A percentile compares a stretch with the other conserved stretches of the same genome.
Evolutionary conservation across 306 rosid species (phyloP).

Genomic region (Malus orientalis): DNA sequence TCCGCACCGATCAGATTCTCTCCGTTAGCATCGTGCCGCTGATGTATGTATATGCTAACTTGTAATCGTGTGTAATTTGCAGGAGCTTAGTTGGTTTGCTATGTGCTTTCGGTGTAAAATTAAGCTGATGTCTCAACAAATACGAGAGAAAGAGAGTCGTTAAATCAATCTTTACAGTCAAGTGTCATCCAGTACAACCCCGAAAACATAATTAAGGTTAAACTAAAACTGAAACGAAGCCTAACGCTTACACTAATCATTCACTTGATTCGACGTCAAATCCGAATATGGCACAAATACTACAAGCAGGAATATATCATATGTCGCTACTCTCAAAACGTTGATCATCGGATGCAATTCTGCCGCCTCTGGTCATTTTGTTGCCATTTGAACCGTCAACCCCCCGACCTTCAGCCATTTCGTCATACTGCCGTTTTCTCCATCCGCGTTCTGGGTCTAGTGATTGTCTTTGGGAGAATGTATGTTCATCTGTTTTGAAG

Average conservation of each 20-base stretch:
- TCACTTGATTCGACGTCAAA: conserved; percentile 1
- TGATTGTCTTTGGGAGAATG: conserved; percentile 38
- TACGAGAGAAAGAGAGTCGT: neutral
- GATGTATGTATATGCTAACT: conserved; percentile 20
- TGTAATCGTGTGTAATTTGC: conserved; percentile 17
- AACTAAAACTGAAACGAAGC: conserved; percentile 8
- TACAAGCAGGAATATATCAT: conserved; percentile 7
- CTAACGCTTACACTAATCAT: conserved; percentile 18
- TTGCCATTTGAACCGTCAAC: conserved; percentile 19
- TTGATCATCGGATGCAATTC: conserved; percentile 11
- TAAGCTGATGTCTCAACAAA: neutral
- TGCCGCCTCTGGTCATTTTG: conserved; percentile 18
- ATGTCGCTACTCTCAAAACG: conserved; percentile 10
- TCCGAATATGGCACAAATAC: conserved; percentile 17
- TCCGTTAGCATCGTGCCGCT: neutral
- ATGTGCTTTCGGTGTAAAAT: conserved; percentile 11
- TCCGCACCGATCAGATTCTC: neutral
- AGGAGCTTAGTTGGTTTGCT: conserved; percentile 24
- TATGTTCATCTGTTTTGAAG: conserved; percentile 57
- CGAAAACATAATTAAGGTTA: neutral
- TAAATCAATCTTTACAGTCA: conserved; percentile 16
- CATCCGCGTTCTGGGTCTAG: conserved; percentile 36
- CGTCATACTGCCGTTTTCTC: conserved; percentile 32
- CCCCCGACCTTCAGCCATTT: conserved; percentile 25
- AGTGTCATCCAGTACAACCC: conserved; percentile 9